Evolutionary conservation across 441 rosid genomes (phyloP), one percentile per base, ranked within the genome.

Genomic region (Kokia cookei): DNA sequence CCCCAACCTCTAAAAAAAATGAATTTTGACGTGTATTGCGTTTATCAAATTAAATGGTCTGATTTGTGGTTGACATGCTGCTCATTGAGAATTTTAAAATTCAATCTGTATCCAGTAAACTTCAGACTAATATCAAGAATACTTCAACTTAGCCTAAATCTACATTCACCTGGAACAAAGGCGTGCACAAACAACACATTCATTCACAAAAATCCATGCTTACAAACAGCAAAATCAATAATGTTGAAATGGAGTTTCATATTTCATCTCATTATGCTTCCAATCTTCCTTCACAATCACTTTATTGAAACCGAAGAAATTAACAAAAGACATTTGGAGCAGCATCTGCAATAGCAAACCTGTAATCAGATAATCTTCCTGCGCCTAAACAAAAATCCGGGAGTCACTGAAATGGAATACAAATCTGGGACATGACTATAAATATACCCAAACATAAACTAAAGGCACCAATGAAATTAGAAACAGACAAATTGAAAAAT

Each of bases 261-360:
- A 15, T 51, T 35, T 68, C 27, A 63, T 19, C 35, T 19, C 19
- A 50, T 40, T 14, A 50, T 40, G 76, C 70, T 57, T 51, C 51
- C 42, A 77, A 62, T 67, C 69, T 57, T 26, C 76, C 72, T 70
- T 71, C 71, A 43, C 72, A 47, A 59, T 2, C 37, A 29, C 58
- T 77, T 81, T 78, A 81, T 83, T 85, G 22, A 13, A 59, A 26
- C 15, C 29, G 10, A 74, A 48, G 53, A 69, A 72, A 32, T 29
- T 17, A 73, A 66, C 45, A 60, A 55, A 17, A 27, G 66, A 69
- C 15, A 27, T 7, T 64, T 73, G 55, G 62, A 57, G 61, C 27
- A 22, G 13, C 58, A 43, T 65, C 22, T n/a, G 37, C 29, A 60
- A 32, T 8, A 19, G 14, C n/a, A 51, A 37, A 2, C 43, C 74